phyloP scores from a whole-genome alignment of 345 rosid species.

The Eucalyptus pauciflora region DNA sequence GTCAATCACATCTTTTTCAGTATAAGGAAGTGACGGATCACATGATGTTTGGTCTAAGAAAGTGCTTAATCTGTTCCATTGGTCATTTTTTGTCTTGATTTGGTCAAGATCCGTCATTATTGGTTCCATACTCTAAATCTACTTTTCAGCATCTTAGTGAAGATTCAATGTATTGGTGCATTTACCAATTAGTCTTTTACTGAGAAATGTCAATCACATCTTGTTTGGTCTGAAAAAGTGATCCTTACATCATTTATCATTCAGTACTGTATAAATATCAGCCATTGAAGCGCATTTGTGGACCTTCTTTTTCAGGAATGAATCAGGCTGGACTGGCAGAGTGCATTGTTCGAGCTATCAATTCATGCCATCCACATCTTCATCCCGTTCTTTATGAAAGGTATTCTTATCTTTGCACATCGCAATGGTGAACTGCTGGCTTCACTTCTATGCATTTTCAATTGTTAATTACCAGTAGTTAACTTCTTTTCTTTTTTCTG shows the following conservation, averaged over 20 bases:
- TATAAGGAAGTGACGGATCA: background rate
- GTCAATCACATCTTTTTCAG: background rate
- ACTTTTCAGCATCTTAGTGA: background rate
- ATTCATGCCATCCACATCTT: conserved; percentile 69
- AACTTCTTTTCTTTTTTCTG: background rate
- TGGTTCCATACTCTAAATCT: background rate
- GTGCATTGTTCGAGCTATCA: conserved; percentile 88
- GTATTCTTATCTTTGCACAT: conserved; percentile 11
- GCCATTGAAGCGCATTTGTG: background rate
- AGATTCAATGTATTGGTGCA: background rate
- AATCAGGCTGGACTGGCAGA: conserved; percentile 96
- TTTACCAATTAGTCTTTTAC: background rate
- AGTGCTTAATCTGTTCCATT: background rate
- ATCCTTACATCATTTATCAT: background rate
- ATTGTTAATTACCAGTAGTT: background rate
- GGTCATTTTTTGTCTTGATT: background rate
- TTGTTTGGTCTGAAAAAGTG: background rate
- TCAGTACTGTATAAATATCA: background rate
- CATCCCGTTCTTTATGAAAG: conserved; percentile 88
- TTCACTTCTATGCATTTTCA: background rate
- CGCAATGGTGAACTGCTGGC: background rate
- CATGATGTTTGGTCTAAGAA: background rate
- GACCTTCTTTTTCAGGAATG: conserved; percentile 45
- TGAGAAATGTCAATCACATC: background rate
- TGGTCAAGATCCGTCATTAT: background rate